Percentiles rank a stretch among this genome's conserved stretches.
Evolutionary conservation across 352 stramenopile species (phyloP).

Genomic region (Phytopythium helicoides): DNA sequence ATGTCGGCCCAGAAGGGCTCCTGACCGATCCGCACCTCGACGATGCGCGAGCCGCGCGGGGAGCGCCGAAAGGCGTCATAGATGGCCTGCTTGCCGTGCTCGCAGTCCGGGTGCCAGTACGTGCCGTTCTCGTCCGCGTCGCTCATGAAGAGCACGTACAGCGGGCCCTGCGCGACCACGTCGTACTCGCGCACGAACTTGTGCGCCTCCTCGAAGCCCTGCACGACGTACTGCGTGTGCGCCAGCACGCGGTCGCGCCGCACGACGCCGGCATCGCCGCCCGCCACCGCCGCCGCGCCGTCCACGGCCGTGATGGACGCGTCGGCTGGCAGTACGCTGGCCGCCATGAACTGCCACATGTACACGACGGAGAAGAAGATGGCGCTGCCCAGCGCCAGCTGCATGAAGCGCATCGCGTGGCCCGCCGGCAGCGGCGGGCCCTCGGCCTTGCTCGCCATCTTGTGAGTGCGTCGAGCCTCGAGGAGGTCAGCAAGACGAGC

Average conservation of each 20-base stretch:
- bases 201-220: constrained; percentile 67
- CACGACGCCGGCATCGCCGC: constrained; percentile 18
- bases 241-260: constrained; percentile 37
- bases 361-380: constrained; percentile 65
- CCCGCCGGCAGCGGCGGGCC: constrained; percentile 11
- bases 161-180: constrained; percentile 48
- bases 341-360: constrained; percentile 65
- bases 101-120: constrained; percentile 80
- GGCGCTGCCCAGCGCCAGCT: constrained; percentile 49
- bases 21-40: constrained; percentile 67
- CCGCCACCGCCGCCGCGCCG: constrained; percentile 13
- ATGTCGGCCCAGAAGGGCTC: constrained; percentile 66
- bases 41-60: constrained; percentile 51
- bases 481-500: background rate
- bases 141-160: constrained; percentile 81
- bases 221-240: constrained; percentile 59
- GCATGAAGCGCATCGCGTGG: constrained; percentile 71
- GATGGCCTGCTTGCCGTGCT: constrained; percentile 54
- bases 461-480: background rate
- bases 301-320: constrained; percentile 13
- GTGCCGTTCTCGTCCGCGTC: constrained; percentile 60
- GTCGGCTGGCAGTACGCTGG: constrained; percentile 26
- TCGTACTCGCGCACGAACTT: constrained; percentile 80
- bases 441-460: constrained; percentile 15
- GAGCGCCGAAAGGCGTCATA: constrained; percentile 58